Conservation (phyloP, 1,284 basidiomycete genomes). For the Leccinum pachyderme region DNA sequence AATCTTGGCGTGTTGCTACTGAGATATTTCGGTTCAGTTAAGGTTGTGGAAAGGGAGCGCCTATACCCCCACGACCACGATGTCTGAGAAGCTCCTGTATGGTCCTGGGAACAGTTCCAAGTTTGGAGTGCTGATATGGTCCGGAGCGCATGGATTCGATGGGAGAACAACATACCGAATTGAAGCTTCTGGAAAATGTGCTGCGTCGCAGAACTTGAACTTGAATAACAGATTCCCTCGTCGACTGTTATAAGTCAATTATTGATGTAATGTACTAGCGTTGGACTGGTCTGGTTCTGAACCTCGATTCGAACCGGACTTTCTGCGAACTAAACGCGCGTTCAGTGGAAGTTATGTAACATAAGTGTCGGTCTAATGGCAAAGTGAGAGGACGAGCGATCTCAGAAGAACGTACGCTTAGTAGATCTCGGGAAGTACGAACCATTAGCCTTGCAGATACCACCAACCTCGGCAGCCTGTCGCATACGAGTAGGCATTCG, state of each 20-base stretch:
- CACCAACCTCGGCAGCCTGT: slow-evolving; percentile 54
- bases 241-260: no score
- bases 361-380: background rate
- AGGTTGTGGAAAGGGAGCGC: background rate
- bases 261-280: background rate
- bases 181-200: background rate
- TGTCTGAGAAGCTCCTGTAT: background rate
- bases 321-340: background rate
- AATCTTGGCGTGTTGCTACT: background rate
- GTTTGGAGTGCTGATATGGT: background rate
- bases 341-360: background rate
- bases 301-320: background rate
- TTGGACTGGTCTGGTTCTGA: background rate
- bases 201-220: no score
- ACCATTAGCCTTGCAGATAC: slow-evolving; percentile 49
- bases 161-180: no score
- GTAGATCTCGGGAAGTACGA: slow-evolving; percentile 54
- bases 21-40: background rate
- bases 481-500: background rate
- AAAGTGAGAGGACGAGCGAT: background rate
- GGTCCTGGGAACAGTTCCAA: background rate
- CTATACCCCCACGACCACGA: background rate
- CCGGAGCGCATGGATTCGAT: background rate
- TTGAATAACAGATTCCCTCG: no score
- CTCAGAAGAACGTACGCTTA: slow-evolving; percentile 36